Evolutionary conservation across 1,284 basidiomycete species (phyloP).

Genomic region (Pterulicium gracile): DNA sequence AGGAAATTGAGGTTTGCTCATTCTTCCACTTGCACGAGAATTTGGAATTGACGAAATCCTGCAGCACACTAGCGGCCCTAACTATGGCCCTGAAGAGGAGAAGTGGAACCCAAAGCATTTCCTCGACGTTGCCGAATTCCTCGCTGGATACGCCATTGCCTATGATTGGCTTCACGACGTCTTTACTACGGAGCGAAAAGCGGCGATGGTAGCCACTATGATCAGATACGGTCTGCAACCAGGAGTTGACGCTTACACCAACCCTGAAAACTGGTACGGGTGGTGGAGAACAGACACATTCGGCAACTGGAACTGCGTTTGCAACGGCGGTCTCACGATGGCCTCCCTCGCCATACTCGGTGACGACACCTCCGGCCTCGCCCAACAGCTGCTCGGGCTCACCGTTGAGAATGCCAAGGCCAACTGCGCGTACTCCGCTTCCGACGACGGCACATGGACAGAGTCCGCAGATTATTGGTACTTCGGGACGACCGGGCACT

Average conservation of each 20-base stretch:
- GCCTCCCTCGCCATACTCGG: conserved; percentile 85
- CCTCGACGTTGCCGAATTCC: conserved; percentile 89
- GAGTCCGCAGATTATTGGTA: conserved; percentile 98
- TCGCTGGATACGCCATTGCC: conserved; percentile 79
- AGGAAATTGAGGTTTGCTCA: conserved; percentile 58
- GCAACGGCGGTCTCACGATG: conserved; percentile 85
- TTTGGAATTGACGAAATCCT: conserved; percentile 49
- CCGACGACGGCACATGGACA: conserved; percentile 84
- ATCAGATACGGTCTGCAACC: conserved; percentile 68
- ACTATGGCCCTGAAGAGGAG: conserved; percentile 50
- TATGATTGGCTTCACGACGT: conserved; percentile 94
- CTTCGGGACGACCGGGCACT: conserved; percentile 87
- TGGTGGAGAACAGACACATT: conserved; percentile 51
- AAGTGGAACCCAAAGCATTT: conserved; percentile 88
- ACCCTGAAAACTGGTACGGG: conserved; percentile 30
- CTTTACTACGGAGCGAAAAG: conserved; percentile 70
- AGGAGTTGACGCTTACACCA: conserved; percentile 44
- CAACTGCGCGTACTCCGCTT: conserved; percentile 66
- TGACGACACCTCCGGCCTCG: conserved; percentile 72
- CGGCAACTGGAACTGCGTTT: conserved; percentile 98
- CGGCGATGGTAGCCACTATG: conserved; percentile 64
- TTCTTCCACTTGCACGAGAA: conserved; percentile 17
- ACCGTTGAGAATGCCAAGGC: conserved; percentile 67
- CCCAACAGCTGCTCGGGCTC: conserved; percentile 54
- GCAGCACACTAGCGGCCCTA: conserved; percentile 40